Percentiles rank a stretch among this genome's conserved stretches.
phyloP scores from a whole-genome alignment of 306 rosid species.

The Sphenostylis stenocarpa region DNA sequence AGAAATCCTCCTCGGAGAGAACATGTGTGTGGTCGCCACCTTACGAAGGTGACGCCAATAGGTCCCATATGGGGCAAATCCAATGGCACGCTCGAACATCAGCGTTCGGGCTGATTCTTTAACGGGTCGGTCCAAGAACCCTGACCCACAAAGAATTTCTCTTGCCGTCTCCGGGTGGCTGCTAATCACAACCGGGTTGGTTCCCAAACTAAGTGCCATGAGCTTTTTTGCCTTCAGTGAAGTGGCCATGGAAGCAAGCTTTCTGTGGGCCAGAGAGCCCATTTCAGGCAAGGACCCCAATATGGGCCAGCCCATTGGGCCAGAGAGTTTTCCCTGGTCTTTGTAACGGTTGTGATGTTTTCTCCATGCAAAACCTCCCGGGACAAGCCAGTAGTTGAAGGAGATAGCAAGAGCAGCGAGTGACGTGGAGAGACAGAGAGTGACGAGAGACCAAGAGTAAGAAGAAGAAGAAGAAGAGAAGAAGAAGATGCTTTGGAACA shows the following conservation, averaged over 20 bases:
- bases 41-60: slow-evolving; percentile 79
- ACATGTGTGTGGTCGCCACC: slow-evolving; percentile 65
- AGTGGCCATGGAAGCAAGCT: slow-evolving; percentile 49
- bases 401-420: slow-evolving; percentile 33
- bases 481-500: not conserved
- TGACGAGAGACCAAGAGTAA: slow-evolving; percentile 2
- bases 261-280: slow-evolving; percentile 61
- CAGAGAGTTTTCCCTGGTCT: slow-evolving; percentile 1
- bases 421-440: slow-evolving; percentile 29
- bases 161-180: slow-evolving; percentile 85
- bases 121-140: slow-evolving; percentile 77
- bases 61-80: slow-evolving; percentile 72
- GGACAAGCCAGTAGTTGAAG: slow-evolving; percentile 46
- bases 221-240: slow-evolving; percentile 48
- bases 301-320: slow-evolving; percentile 67
- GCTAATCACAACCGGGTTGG: slow-evolving; percentile 63
- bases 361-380: slow-evolving; percentile 77
- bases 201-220: slow-evolving; percentile 73
- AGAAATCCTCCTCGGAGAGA: slow-evolving; percentile 65
- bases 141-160: slow-evolving; percentile 59
- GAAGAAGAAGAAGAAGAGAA: no score
- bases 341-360: not conserved
- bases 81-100: slow-evolving; percentile 92
- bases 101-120: slow-evolving; percentile 67
- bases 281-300: slow-evolving; percentile 53